phyloP scores from a whole-genome alignment of 1,284 basidiomycete species.

The Amanita bisporigera region DNA sequence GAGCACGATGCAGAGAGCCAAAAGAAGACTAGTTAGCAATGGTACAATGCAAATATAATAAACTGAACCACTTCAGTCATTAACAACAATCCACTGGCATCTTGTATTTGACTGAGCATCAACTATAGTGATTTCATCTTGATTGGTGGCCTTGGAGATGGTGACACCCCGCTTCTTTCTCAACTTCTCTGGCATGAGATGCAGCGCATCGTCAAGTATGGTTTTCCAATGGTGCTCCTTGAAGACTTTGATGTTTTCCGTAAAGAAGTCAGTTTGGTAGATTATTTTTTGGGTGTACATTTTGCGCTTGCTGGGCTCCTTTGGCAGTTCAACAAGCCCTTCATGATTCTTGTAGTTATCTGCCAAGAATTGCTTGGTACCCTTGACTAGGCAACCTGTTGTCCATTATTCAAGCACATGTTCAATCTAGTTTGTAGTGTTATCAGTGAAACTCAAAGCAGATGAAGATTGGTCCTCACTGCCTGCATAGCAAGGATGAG shows the following conservation, averaged over 20 bases:
- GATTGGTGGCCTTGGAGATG: not conserved
- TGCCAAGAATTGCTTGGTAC: slow-evolving; percentile 1
- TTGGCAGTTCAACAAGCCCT: not conserved
- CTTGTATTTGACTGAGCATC: slow-evolving; percentile 1
- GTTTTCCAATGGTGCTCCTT: no score
- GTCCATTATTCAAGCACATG: not conserved
- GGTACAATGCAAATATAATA: not conserved
- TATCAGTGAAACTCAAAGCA: not conserved
- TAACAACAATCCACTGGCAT: not conserved
- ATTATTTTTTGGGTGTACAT: not conserved
- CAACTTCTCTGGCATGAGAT: not conserved
- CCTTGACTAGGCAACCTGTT: not conserved
- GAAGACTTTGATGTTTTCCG: slow-evolving; percentile 1
- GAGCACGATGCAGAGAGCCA: no score
- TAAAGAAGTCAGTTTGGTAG: not conserved
- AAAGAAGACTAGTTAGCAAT: not conserved
- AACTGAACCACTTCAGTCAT: not conserved
- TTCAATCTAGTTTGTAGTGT: not conserved
- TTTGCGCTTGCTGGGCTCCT: not conserved
- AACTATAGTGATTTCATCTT: not conserved
- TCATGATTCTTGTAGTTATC: slow-evolving; percentile 5
- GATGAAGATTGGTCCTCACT: not conserved
- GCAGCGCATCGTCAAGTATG: not conserved
- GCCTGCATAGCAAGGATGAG: slow-evolving; percentile 1
- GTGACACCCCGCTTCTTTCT: not conserved